phyloP scores from a whole-genome alignment of 805 yeast species.

The Tetrapisispora nanseiensis region DNA sequence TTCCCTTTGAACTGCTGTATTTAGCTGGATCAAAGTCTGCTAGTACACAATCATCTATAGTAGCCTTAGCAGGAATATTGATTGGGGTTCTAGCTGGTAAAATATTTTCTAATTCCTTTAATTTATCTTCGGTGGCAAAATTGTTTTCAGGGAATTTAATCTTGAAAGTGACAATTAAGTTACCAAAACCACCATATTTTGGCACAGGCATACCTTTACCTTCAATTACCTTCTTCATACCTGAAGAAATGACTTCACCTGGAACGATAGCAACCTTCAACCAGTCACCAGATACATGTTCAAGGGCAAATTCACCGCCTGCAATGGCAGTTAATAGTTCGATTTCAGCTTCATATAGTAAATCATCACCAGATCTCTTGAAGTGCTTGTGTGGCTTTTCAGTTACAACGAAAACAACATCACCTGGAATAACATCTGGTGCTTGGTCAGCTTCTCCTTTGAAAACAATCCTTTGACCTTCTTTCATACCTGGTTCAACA shows the following conservation, averaged over 20 bases:
- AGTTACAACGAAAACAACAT: constrained; percentile 82
- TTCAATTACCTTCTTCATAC: constrained; percentile 66
- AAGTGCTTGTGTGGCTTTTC: constrained; percentile 80
- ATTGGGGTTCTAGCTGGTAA: constrained; percentile 67
- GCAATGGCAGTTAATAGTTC: constrained; percentile 92
- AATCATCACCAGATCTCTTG: constrained; percentile 83
- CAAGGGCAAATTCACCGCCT: constrained; percentile 83
- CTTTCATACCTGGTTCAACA: constrained; percentile 93
- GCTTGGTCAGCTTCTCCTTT: constrained; percentile 97
- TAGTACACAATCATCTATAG: constrained; percentile 72
- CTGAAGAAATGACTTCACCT: constrained; percentile 90
- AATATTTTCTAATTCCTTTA: constrained; percentile 60
- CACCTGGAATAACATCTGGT: constrained; percentile 93
- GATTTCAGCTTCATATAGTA: constrained; percentile 73
- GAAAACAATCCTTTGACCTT: constrained; percentile 85
- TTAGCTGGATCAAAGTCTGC: constrained; percentile 57
- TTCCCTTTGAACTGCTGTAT: constrained; percentile 36
- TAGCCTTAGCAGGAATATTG: constrained; percentile 58
- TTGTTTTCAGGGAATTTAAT: constrained; percentile 77
- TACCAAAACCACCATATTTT: constrained; percentile 82
- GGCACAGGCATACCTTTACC: constrained; percentile 97
- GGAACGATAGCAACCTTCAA: constrained; percentile 74
- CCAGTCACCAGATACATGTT: constrained; percentile 89
- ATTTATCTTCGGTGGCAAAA: constrained; percentile 66
- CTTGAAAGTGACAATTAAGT: constrained; percentile 75